These are phyloP conservation scores for Gossypium australe DNA, from an alignment of 345 rosid species.

Conservation along the genomic window DNA sequence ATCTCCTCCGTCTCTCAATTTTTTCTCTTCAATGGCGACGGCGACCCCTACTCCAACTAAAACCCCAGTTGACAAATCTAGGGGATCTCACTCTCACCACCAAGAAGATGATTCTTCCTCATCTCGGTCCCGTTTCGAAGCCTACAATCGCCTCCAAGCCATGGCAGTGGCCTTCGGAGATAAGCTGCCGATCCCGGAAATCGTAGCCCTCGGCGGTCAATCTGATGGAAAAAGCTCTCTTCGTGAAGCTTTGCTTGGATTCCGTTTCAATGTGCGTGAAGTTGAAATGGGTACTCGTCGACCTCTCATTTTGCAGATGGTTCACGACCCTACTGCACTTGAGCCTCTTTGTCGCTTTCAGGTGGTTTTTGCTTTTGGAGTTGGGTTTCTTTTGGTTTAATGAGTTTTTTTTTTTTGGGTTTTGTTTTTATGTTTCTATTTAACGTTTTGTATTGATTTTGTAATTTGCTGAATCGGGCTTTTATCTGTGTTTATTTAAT, in stretches of 20 bases:
- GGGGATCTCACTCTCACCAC: constrained; percentile 26
- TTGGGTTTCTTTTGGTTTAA: no score
- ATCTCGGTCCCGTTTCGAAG: constrained; percentile 70
- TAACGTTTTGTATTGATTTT: background rate
- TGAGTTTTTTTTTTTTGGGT: background rate
- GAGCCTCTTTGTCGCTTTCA: constrained; percentile 93
- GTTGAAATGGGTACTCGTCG: constrained; percentile 98
- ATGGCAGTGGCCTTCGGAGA: constrained; percentile 97
- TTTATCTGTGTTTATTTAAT: background rate
- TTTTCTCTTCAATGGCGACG: constrained; percentile 33
- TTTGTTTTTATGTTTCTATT: background rate
- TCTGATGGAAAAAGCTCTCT: constrained; percentile 97
- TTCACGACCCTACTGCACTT: constrained; percentile 74
- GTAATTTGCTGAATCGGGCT: background rate
- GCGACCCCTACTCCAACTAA: constrained; percentile 60
- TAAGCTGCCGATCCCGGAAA: constrained; percentile 94
- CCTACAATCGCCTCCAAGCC: constrained; percentile 91
- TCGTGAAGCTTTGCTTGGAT: constrained; percentile 87
- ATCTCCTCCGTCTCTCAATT: background rate
- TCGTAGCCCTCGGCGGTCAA: constrained; percentile 93
- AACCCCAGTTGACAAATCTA: constrained; percentile 40
- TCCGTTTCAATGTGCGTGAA: constrained; percentile 91
- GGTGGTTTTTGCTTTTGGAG: no score
- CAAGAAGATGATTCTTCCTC: constrained; percentile 21
- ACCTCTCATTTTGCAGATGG: constrained; percentile 93